Evolutionary conservation across 495 filamentous ascomycete species (phyloP), one percentile per base, ranked within the genome.

Genomic region (Podospora fimiseda): DNA sequence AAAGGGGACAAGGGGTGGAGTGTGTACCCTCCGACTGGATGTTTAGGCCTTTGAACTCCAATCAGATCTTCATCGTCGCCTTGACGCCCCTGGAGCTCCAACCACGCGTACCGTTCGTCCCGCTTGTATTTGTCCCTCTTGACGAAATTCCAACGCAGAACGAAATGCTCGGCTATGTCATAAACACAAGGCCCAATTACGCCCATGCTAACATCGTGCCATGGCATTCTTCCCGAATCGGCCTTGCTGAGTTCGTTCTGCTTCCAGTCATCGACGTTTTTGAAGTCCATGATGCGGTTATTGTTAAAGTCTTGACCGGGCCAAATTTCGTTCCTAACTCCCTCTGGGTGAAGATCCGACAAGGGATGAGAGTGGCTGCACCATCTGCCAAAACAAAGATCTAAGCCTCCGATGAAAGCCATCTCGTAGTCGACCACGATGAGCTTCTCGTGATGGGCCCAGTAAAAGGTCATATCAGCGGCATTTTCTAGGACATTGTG

Each of bases 111-210:
- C 33, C 77, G 68, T 0, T 80, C 65, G 50, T 86, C 81, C 11
- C 92, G 84, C 70, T 98, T 98, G 74, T 98, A 96, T 70, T 98
- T 96, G 75, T 96, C 92, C 16, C 92, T 82, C 72, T 98, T 96
- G 71, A 92, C 75, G 55, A 95, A 94, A 67, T 98, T 98, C 93
- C 93, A 96, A 38, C 91, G 81, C 15, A 94, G 77, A 33, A 96
- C 85, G 60, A 98, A 98, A 63, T 98, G 92, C 68, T 96, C 90
- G 2, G 92, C 92, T 58, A 98, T 92, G 65, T 96, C 90, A 63
- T 90, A 91, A 24, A 96, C 88, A 60, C 85, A 89, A 38, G 90
- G 88, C 5, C 92, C 92, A 43, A 94, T 79, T 19, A 96, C 50
- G 2, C 88, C 90, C 87, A 96, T 90, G 3, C 87, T 78, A 2